Conservation (phyloP, 2,329 filamentous ascomycete genomes). For the Helotiales sp. region DNA sequence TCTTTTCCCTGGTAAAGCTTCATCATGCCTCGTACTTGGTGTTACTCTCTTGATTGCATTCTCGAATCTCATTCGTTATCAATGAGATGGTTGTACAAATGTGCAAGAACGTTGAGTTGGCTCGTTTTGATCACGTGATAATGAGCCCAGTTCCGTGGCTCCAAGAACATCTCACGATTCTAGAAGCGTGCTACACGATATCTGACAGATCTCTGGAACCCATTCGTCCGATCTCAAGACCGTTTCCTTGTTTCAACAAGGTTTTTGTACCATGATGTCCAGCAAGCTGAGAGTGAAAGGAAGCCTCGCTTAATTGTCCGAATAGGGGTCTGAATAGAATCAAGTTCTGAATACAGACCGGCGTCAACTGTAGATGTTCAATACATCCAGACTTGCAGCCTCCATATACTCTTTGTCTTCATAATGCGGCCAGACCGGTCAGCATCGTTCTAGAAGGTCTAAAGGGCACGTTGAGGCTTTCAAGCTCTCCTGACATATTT, state of each 20-base stretch:
- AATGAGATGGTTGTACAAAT: not conserved
- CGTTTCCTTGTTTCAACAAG: not conserved
- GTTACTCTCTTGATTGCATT: too few species aligned
- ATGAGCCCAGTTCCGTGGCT: not conserved
- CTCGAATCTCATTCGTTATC: too few species aligned
- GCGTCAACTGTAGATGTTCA: not conserved
- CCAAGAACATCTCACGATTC: not conserved
- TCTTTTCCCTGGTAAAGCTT: too few species aligned
- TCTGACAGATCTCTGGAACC: not conserved
- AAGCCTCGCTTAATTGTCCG: conserved; percentile 17
- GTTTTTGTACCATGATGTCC: not conserved
- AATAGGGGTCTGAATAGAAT: conserved; percentile 26
- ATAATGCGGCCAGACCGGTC: not conserved
- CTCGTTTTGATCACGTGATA: not conserved
- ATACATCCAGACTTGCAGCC: not conserved
- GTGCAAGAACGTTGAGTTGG: not conserved
- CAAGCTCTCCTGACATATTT: not conserved
- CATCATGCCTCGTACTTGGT: too few species aligned
- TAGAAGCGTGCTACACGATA: not conserved
- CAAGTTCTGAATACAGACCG: conserved; percentile 23
- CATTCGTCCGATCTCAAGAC: not conserved
- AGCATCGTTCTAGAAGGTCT: not conserved
- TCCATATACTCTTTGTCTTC: not conserved
- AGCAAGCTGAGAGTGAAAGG: conserved; percentile 4
- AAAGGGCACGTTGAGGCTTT: not conserved